These are phyloP conservation scores for Penicillium daleae DNA, from an alignment of 495 filamentous ascomycete genomes.

Conservation along the genomic window DNA sequence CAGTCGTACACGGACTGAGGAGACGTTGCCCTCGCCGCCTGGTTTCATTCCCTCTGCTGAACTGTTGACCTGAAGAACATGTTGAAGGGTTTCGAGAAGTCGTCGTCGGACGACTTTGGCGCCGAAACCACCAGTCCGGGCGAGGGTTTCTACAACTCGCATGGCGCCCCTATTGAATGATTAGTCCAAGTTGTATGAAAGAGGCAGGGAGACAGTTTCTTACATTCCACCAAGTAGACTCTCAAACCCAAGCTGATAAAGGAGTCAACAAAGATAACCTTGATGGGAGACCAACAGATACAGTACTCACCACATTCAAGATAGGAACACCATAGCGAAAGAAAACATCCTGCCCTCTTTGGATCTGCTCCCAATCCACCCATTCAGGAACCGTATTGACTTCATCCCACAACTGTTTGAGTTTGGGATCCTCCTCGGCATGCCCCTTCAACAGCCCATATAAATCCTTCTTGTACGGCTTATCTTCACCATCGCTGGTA, in stretches of 20 bases:
- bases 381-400: slow-evolving; percentile 72
- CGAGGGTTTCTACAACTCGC: slow-evolving; percentile 73
- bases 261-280: background rate
- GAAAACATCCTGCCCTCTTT: slow-evolving; percentile 62
- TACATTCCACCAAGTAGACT: slow-evolving; percentile 49
- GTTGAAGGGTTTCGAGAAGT: slow-evolving; percentile 76
- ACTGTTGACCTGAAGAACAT: slow-evolving; percentile 71
- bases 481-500: slow-evolving; percentile 34
- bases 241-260: slow-evolving; percentile 40
- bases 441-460: slow-evolving; percentile 65
- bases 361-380: slow-evolving; percentile 83
- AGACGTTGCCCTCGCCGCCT: slow-evolving; percentile 67
- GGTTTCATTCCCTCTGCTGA: slow-evolving; percentile 68
- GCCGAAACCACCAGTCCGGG: slow-evolving; percentile 79
- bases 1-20: slow-evolving; percentile 73
- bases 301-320: slow-evolving; percentile 49
- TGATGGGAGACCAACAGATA: background rate
- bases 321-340: slow-evolving; percentile 73
- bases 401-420: slow-evolving; percentile 66
- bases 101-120: slow-evolving; percentile 67
- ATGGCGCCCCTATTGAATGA: slow-evolving; percentile 45
- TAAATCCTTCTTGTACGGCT: slow-evolving; percentile 54
- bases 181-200: slow-evolving; percentile 9
- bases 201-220: background rate
- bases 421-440: slow-evolving; percentile 56